Evolutionary conservation across 2,329 filamentous ascomycete genomes (phyloP), one percentile per base, ranked within the genome.

Genomic region (Xylariomycetidae sp.): DNA sequence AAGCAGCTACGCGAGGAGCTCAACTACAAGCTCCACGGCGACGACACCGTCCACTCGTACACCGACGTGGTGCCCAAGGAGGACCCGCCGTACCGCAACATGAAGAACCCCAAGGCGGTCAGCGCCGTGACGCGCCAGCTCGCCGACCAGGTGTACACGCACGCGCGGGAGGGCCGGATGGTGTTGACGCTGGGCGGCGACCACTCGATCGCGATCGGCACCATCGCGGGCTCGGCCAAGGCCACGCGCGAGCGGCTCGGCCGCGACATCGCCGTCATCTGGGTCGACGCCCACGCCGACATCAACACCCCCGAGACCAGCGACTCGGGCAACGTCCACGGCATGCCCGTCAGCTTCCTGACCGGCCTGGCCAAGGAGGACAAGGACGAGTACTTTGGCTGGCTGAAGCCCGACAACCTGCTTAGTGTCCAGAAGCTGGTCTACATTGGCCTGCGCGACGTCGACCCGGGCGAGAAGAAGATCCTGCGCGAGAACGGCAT

Each of bases 241-340:
- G 92, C 90, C 0, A 81, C 86, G 25, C 78, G 85, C 38, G 89
- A 98, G 70, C 70, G 90, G 13, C 67, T 94, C 38, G 77, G 69
- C 27, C 74, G 82, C 35, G 90, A 96, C 51, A 80, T 95, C 43
- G 92, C 88, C 10, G 86, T 98, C 37, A 93, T 98, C 59, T 98
- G 92, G 92, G 92, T 98, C 19, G 92, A 98, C 62, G 92, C 92
- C 17, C 92, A 98, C 62, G 83, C 90, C 34, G 92, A 98, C 61
- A 95, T 98, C 70, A 98, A 98, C 67, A 88, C 85, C 2, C 92
- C 90, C 33, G 89, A 96, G 74, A 82, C 78, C 29, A 90, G 83
- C 46, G 84, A 74, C 25, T 92, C 84, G 47, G 92, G 92, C 20
- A 96, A 96, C 64, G 84, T 98, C 43, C 92, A 98, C 65, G 92